Percentiles rank a stretch among this genome's conserved stretches.
Evolutionary conservation across 1,284 basidiomycete species (phyloP).

Genomic region (Porodaedalea pini): DNA sequence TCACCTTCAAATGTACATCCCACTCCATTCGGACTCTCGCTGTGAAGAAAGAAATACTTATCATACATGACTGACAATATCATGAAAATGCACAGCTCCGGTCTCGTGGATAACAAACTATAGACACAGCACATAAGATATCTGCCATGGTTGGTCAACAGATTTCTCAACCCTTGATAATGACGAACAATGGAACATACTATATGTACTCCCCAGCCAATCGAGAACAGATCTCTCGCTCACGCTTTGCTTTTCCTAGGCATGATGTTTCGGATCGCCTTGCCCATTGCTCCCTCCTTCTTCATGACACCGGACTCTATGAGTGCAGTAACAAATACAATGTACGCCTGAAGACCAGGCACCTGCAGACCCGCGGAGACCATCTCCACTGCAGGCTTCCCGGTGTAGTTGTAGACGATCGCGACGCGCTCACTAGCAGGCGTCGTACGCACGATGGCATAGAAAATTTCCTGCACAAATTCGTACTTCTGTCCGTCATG

Average conservation of each 20-base stretch:
- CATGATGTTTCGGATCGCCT: not conserved
- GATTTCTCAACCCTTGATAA: too few species aligned
- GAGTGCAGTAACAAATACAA: slow-evolving; percentile 13
- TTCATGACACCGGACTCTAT: slow-evolving; percentile 6
- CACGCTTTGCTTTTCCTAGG: not conserved
- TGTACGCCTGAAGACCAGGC: not conserved
- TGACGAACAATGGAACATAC: too few species aligned
- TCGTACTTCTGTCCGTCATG: slow-evolving; percentile 11
- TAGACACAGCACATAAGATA: too few species aligned
- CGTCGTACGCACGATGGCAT: slow-evolving; percentile 15
- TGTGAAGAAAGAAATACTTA: too few species aligned
- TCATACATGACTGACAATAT: too few species aligned
- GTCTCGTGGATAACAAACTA: too few species aligned
- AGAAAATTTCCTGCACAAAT: slow-evolving; percentile 16
- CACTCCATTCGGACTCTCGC: too few species aligned
- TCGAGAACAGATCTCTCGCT: too few species aligned
- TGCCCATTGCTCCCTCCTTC: not conserved
- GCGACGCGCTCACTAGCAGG: slow-evolving; percentile 14
- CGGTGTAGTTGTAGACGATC: slow-evolving; percentile 13
- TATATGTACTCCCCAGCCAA: too few species aligned
- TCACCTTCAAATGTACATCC: too few species aligned
- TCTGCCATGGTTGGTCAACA: too few species aligned
- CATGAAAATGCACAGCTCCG: too few species aligned
- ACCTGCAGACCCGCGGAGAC: slow-evolving; percentile 1
- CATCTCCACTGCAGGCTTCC: slow-evolving; percentile 14